phyloP scores from a whole-genome alignment of 2,329 filamentous ascomycete genomes.

The Xylariaceae sp. region DNA sequence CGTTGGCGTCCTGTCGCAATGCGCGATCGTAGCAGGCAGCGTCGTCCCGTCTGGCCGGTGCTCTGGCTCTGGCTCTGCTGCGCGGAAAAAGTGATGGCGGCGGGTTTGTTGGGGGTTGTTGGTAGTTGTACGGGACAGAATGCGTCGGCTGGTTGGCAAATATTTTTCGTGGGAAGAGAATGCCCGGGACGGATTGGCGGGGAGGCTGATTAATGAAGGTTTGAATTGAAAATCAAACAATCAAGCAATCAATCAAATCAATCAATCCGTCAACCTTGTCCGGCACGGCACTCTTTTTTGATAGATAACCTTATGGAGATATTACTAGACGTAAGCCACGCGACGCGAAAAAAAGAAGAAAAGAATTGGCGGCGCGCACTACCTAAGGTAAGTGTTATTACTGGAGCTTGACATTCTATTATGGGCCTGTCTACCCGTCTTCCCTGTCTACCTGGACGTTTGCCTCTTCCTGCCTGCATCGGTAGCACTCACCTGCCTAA shows the following conservation, averaged over 20 bases:
- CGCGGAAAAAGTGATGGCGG: not conserved
- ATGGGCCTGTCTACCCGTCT: not conserved
- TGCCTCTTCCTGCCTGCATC: not conserved
- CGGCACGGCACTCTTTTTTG: not conserved
- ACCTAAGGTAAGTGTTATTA: not conserved
- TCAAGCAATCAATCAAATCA: slow-evolving; percentile 13
- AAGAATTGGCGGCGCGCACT: slow-evolving; percentile 16
- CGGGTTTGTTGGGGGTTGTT: too few relatives aligned
- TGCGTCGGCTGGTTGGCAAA: not conserved
- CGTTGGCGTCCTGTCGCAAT: not conserved
- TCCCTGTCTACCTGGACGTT: not conserved
- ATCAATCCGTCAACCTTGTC: too few relatives aligned
- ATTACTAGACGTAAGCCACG: slow-evolving; percentile 15
- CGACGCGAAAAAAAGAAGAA: slow-evolving; percentile 18
- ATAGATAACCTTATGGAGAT: slow-evolving; percentile 1
- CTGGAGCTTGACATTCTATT: not conserved
- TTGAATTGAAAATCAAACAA: slow-evolving; percentile 10
- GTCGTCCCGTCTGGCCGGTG: not conserved
- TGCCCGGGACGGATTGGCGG: slow-evolving; percentile 7
- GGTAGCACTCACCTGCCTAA: too few relatives aligned
- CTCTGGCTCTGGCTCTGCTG: not conserved
- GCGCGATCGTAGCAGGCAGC: not conserved
- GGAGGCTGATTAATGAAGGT: slow-evolving; percentile 5
- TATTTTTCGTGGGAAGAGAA: not conserved
- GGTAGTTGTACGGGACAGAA: too few relatives aligned